Evolutionary conservation across 2,329 filamentous ascomycete species (phyloP).

Genomic region (Clonostachys rosea): DNA sequence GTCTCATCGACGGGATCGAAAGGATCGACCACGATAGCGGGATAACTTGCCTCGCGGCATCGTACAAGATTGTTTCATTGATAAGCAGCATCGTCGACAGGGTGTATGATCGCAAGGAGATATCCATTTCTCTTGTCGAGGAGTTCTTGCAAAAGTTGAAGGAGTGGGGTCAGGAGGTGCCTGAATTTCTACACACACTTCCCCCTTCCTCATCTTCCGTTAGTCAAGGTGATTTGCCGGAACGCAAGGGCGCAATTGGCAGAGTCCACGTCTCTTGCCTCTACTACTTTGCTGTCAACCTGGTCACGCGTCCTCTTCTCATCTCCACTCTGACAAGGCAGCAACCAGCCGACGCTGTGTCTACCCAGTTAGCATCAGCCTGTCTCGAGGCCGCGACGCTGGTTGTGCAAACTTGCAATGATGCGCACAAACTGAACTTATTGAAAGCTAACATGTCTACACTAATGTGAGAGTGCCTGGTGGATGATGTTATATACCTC

Average conservation of each 20-base stretch:
- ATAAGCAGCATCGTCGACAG: conserved; percentile 36
- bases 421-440: conserved; percentile 35
- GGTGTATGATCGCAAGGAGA: conserved; percentile 31
- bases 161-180: conserved; percentile 38
- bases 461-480: conserved; percentile 39
- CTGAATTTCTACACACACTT: conserved; percentile 25
- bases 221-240: not conserved
- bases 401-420: conserved; percentile 48
- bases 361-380: conserved; percentile 38
- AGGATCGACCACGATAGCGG: conserved; percentile 10
- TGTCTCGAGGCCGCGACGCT: conserved; percentile 52
- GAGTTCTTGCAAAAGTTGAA: conserved; percentile 33
- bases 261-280: conserved; percentile 51
- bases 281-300: conserved; percentile 54
- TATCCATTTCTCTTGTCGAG: conserved; percentile 25
- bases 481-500: not conserved
- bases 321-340: conserved; percentile 41
- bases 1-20: conserved; percentile 12
- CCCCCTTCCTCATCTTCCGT: conserved; percentile 16
- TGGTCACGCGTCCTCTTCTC: conserved; percentile 51
- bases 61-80: conserved; percentile 33
- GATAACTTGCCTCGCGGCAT: conserved; percentile 26
- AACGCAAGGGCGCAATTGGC: conserved; percentile 31
- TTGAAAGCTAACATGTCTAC: conserved; percentile 53
- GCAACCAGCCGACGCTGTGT: conserved; percentile 14